Evolutionary conservation across 2,329 filamentous ascomycete genomes (phyloP), one percentile per base, ranked within the genome.

Genomic region (Stylonectria norvegica): DNA sequence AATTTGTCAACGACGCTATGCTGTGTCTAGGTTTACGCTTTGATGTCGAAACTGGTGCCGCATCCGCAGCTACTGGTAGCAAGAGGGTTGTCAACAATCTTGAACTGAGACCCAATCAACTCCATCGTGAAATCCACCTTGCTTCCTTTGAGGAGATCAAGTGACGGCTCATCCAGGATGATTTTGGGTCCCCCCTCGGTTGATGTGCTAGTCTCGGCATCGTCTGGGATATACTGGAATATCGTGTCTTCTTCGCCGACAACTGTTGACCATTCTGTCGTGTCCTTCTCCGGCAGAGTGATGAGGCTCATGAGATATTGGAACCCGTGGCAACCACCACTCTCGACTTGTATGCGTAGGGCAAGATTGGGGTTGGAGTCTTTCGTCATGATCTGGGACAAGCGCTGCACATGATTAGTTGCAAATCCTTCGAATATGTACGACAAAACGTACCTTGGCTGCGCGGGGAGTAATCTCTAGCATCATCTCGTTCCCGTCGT

Each of bases 51-150:
- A 62, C 91, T 97, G 12, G 91, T 96, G 6, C 93, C 93, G 66
- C 93, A 98, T 1, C 93, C 93, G 70, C 93, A 98, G 63, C 87
- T 95, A 66, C 90, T 97, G 42, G 86, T 89, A 4, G 93, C 93
- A 28, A 81, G 73, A 0, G 93, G 93, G 59, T 97, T 98, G 56
- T 95, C 90, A 45, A 89, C 83, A 58, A 98, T 89, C 73, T 95
- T 95, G 67, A 98, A 98, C 68, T 97, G 90, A 2, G 73, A 77
- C 9, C 74, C 74, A 59, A 96, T 96, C 67, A 98, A 71, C 70
- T 97, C 93, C 78, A 86, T 93, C 0, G 90, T 96, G 59, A 90
- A 98, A 61, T 98, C 93, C 25, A 98, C 83, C 62, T 90, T 96
- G 69, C 90, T 96, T 8, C 91, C 93, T 60, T 89, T 90, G 42